Base-by-base conservation (phyloP, 2,329 filamentous ascomycete genomes). In the Fusarium buharicum region DNA sequence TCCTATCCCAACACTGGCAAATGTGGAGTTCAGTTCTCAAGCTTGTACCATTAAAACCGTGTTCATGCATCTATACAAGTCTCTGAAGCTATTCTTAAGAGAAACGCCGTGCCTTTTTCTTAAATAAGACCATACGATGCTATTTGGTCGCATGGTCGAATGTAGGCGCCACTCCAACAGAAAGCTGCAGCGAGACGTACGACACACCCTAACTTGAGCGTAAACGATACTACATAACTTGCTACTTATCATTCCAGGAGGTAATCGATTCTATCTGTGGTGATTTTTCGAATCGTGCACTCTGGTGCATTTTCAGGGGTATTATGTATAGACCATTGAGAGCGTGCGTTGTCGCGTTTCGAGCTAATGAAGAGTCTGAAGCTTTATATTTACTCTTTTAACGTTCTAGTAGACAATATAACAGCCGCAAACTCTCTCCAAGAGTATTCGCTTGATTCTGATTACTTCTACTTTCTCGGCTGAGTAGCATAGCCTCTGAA, bases 1-100 rank as follows among this genome's bases (percentile, higher is more conserved):
- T 28, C n/a, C 34, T 47, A 33, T 43, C 27, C 20, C 55, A 54
- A 39, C 55, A 59, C 56, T 47, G 40, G 16, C 41, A 17, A 20
- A 20, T 59, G 55, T 55, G 27, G 31, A n/a, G n/a, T 16, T 37
- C 13, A 13, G 13, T 13, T 12, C 30, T 17, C 6, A 31, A 43
- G 13, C 13, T 12, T 24, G 12, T 22, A 31, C 34, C 16, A 27
- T 6, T n/a, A 13, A 18, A 43, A 4, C 9, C 13, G 24, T 13
- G 17, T 1, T 3, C 37, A 20, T 31, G 20, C 5, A 11, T 34
- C 11, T 8, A 9, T 24, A 2, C n/a, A 3, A 3, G 24, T 33
- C 14, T 9, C 10, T 24, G 9, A 31, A 8, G n/a, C 13, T 36
- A 30, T 54, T 12, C 1, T 2, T 10, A 4, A 13, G 20, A 5